phyloP scores from a whole-genome alignment of 805 yeast genomes.

The Lachancea thermotolerans region DNA sequence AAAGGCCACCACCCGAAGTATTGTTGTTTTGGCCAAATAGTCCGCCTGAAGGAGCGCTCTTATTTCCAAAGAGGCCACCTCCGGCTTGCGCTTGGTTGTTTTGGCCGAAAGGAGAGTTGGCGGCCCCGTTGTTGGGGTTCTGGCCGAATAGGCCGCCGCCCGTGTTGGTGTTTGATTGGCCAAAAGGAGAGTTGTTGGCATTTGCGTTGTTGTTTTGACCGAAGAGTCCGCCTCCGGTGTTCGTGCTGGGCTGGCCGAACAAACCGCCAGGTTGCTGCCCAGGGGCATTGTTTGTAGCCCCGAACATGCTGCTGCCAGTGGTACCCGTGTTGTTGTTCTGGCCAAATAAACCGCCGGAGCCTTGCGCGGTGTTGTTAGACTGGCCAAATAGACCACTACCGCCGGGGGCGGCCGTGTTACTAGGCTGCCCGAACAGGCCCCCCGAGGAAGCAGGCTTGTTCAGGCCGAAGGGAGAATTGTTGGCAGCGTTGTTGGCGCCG shows the following conservation, averaged over 20 bases:
- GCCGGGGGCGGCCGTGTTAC: conserved; percentile 31
- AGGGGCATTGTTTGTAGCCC: conserved; percentile 11
- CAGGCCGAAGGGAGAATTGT: conserved; percentile 38
- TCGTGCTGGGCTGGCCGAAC: conserved; percentile 34
- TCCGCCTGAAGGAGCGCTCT: conserved; percentile 23
- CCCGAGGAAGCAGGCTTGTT: conserved; percentile 27
- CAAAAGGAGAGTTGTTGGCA: conserved; percentile 22
- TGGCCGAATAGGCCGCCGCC: conserved; percentile 33
- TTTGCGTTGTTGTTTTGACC: conserved; percentile 24
- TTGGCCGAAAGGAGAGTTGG: conserved; percentile 32
- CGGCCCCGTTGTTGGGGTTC: conserved; percentile 23
- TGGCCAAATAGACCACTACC: conserved; percentile 28
- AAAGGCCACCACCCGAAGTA: conserved; percentile 18
- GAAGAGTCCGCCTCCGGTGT: conserved; percentile 24
- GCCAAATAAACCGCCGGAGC: conserved; percentile 32
- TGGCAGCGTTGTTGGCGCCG: conserved; percentile 15
- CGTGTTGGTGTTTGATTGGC: conserved; percentile 12
- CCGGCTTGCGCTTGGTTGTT: conserved; percentile 28
- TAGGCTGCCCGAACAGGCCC: conserved; percentile 25
- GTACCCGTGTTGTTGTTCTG: conserved; percentile 10
- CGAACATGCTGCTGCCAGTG: background rate
- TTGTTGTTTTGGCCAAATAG: conserved; percentile 26
- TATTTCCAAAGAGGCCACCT: conserved; percentile 35
- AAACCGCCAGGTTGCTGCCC: conserved; percentile 29
- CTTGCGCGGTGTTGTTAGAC: conserved; percentile 32